Percentiles rank a stretch among this genome's conserved stretches.
Conservation (phyloP, 2,329 filamentous ascomycete genomes). For the Nectriaceae sp. region DNA sequence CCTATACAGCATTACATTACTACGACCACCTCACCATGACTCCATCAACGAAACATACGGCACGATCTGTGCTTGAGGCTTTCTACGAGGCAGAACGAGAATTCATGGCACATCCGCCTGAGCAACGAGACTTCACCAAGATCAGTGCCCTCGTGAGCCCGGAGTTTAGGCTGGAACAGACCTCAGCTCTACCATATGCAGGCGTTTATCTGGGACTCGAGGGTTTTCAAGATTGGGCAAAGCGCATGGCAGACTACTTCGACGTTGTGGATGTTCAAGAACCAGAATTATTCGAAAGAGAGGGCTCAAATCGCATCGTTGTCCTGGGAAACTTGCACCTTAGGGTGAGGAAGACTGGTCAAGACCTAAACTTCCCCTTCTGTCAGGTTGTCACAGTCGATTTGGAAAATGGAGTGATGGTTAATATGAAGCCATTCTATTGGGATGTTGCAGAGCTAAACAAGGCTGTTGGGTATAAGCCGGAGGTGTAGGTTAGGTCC, state of each 20-base stretch:
- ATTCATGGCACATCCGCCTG: constrained; percentile 33
- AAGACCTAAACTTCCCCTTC: constrained; percentile 31
- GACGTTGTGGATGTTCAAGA: constrained; percentile 32
- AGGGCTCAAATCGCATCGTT: constrained; percentile 30
- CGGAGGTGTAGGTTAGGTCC: constrained; percentile 6
- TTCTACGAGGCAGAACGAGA: constrained; percentile 38
- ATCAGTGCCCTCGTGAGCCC: constrained; percentile 31
- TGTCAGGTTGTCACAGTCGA: constrained; percentile 35
- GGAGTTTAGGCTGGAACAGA: constrained; percentile 31
- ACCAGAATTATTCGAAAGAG: constrained; percentile 32
- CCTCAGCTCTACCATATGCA: constrained; percentile 36
- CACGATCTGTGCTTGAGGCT: constrained; percentile 30
- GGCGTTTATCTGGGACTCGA: constrained; percentile 32
- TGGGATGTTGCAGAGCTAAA: constrained; percentile 35
- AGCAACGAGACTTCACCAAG: constrained; percentile 31
- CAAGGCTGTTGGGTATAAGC: constrained; percentile 19
- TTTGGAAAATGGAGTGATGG: constrained; percentile 32
- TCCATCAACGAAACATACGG: constrained; percentile 16
- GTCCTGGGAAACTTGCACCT: constrained; percentile 29
- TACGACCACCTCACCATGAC: background rate
- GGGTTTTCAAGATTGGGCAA: constrained; percentile 34
- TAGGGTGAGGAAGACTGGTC: constrained; percentile 31
- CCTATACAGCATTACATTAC: background rate
- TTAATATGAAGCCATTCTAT: constrained; percentile 35
- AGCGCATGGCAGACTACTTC: constrained; percentile 30